Percentiles rank a stretch among this genome's conserved stretches.
Conservation (phyloP, 306 rosid genomes). For the Dalbergia oliveri region DNA sequence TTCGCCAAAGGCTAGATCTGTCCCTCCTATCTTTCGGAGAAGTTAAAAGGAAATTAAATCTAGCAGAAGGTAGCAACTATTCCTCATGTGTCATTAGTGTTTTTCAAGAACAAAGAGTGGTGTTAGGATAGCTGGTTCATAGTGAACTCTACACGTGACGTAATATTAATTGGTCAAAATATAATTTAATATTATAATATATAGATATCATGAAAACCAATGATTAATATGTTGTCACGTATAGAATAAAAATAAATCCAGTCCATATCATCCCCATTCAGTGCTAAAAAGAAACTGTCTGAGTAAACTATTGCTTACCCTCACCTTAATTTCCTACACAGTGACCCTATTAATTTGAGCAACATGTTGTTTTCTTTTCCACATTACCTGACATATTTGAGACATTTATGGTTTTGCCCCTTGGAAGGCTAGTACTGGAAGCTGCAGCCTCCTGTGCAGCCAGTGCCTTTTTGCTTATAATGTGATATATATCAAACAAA, state of each 20-base stretch:
- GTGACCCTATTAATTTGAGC: conserved; percentile 55
- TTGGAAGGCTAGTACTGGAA: conserved; percentile 60
- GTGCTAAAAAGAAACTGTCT: not conserved
- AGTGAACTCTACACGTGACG: too few relatives aligned
- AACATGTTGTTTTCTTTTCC: conserved; percentile 63
- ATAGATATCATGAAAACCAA: too few relatives aligned
- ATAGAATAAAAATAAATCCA: too few relatives aligned
- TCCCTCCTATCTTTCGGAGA: conserved; percentile 30
- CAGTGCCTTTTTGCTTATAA: conserved; percentile 75
- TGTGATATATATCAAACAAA: conserved; percentile 71
- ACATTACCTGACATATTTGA: conserved; percentile 51
- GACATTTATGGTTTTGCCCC: conserved; percentile 73
- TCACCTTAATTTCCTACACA: conserved; percentile 31
- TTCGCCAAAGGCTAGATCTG: conserved; percentile 31
- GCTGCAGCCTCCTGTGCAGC: conserved; percentile 78
- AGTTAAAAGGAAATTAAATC: conserved; percentile 7
- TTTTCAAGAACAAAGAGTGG: too few relatives aligned
- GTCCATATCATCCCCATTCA: too few relatives aligned
- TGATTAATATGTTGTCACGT: too few relatives aligned
- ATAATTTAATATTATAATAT: too few relatives aligned
- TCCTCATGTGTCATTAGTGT: conserved; percentile 3
- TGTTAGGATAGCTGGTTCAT: too few relatives aligned
- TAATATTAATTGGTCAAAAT: too few relatives aligned
- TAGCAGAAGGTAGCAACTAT: conserved; percentile 36
- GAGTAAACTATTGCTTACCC: conserved; percentile 28